Percentiles rank a stretch among this genome's conserved stretches.
These are phyloP conservation scores for Stemphylium beticola DNA, from an alignment of 2,329 filamentous ascomycete genomes.

Conservation along the genomic window DNA sequence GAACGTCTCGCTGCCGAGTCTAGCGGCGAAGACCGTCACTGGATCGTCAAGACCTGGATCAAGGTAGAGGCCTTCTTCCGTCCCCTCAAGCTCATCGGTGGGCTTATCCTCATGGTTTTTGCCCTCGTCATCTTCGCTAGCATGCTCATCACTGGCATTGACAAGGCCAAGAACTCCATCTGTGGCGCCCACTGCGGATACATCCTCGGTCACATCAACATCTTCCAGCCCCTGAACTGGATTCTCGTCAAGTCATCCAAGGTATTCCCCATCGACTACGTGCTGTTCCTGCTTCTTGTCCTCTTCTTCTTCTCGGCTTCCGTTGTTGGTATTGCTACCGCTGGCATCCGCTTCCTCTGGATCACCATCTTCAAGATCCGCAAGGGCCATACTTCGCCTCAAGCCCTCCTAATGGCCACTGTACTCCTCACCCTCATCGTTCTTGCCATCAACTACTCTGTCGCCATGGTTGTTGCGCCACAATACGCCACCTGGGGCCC, in stretches of 20 bases:
- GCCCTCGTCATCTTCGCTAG: slow-evolving; percentile 81
- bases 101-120: slow-evolving; percentile 76
- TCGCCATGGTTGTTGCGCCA: slow-evolving; percentile 92
- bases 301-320: slow-evolving; percentile 89
- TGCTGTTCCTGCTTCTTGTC: slow-evolving; percentile 83
- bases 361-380: slow-evolving; percentile 89
- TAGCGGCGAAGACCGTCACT: slow-evolving; percentile 76
- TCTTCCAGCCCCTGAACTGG: slow-evolving; percentile 96
- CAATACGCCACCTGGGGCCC: slow-evolving; percentile 95
- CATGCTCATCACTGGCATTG: slow-evolving; percentile 94
- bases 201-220: slow-evolving; percentile 83
- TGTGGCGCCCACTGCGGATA: slow-evolving; percentile 93
- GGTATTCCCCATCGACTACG: slow-evolving; percentile 90
- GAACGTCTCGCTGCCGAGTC: slow-evolving; percentile 86
- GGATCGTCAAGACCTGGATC: slow-evolving; percentile 76
- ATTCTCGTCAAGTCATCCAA: slow-evolving; percentile 80
- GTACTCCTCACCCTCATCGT: slow-evolving; percentile 89
- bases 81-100: slow-evolving; percentile 86
- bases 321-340: slow-evolving; percentile 80
- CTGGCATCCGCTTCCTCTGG: slow-evolving; percentile 97
- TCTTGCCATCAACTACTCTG: slow-evolving; percentile 88
- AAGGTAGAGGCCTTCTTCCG: slow-evolving; percentile 83
- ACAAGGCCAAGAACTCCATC: slow-evolving; percentile 94
- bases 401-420: slow-evolving; percentile 88
- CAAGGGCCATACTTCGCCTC: slow-evolving; percentile 85